Percentiles rank a stretch among this genome's conserved stretches.
phyloP scores from a whole-genome alignment of 345 rosid genomes.

The Xanthoceras sorbifolium region DNA sequence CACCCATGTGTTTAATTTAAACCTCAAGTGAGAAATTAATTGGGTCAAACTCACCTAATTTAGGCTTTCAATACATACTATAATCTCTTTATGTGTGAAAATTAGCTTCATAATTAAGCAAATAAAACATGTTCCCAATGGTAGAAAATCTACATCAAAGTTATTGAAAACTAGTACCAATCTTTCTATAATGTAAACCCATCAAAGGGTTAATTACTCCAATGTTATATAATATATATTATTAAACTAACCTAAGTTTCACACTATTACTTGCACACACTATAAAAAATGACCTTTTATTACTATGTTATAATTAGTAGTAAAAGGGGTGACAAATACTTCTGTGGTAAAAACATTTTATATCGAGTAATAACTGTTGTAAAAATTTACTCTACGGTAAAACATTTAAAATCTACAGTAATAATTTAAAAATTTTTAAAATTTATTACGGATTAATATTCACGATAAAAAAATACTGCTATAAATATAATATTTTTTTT shows the following conservation, averaged over 20 bases:
- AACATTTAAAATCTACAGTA: no score
- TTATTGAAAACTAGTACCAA: slow-evolving; percentile 9
- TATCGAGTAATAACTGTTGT: no score
- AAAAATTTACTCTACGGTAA: no score
- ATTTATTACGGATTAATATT: no score
- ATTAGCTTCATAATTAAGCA: slow-evolving; percentile 11
- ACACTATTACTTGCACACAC: background rate
- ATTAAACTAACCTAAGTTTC: background rate
- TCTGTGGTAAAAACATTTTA: no score
- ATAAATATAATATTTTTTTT: no score
- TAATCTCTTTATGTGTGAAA: slow-evolving; percentile 46
- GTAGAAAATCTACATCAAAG: slow-evolving; percentile 25
- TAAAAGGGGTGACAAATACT: no score
- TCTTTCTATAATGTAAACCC: background rate
- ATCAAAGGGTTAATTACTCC: background rate
- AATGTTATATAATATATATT: background rate
- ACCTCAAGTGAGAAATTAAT: slow-evolving; percentile 23
- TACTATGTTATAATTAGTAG: no score
- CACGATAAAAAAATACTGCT: no score
- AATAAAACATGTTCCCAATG: slow-evolving; percentile 26
- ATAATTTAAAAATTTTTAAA: no score
- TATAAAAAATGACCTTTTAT: no score
- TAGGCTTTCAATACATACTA: slow-evolving; percentile 30
- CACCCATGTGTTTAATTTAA: slow-evolving; percentile 22
- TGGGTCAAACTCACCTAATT: slow-evolving; percentile 46